These are phyloP conservation scores for Euphorbia tirucalli DNA, from an alignment of 345 rosid species.

Conservation along the genomic window DNA sequence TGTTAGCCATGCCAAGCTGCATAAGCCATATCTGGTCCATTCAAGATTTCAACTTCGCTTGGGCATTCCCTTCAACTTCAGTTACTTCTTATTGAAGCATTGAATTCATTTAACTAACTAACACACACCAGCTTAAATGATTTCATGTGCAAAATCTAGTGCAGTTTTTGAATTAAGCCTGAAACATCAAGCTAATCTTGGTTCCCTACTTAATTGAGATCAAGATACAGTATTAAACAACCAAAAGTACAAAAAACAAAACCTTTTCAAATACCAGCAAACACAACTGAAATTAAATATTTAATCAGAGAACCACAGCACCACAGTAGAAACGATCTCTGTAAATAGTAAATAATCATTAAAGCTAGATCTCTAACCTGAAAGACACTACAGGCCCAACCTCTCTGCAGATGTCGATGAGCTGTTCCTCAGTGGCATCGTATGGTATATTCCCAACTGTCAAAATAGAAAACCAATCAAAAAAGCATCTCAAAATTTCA, in stretches of 20 bases:
- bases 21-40: neutral
- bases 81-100: neutral
- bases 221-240: neutral
- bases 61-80: neutral
- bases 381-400: slow-evolving; percentile 98
- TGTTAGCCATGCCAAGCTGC: neutral
- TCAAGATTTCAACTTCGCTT: neutral
- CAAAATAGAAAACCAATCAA: slow-evolving; percentile 8
- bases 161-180: neutral
- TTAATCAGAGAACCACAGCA: neutral
- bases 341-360: neutral
- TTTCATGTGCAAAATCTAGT: neutral
- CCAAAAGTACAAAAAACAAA: neutral
- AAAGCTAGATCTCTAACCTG: slow-evolving; percentile 52
- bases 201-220: neutral
- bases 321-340: neutral
- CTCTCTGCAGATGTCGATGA: slow-evolving; percentile 92
- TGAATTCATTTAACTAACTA: neutral
- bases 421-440: slow-evolving; percentile 97
- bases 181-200: neutral
- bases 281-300: neutral
- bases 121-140: neutral
- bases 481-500: neutral
- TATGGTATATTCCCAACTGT: slow-evolving; percentile 98
- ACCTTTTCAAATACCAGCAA: neutral